Evolutionary conservation across 2,329 filamentous ascomycete species (phyloP).

Genomic region (Arthrinium phaeospermum): DNA sequence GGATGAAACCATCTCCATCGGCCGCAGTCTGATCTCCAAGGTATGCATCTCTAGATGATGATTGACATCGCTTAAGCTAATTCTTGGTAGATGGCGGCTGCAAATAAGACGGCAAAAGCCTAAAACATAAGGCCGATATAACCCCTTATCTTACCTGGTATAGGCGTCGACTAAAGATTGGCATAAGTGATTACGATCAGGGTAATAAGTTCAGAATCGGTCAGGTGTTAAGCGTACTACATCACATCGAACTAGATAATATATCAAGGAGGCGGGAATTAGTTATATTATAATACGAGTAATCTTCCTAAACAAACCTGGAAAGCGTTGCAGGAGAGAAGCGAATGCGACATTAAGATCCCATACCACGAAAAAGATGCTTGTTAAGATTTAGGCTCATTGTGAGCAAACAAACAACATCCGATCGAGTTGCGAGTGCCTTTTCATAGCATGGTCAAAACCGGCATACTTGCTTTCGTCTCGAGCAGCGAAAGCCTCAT

Average conservation of each 20-base stretch:
- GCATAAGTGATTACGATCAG: neutral
- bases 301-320: neutral
- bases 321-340: neutral
- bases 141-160: too few relatives aligned
- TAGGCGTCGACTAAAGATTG: neutral
- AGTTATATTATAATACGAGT: neutral
- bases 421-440: conserved; percentile 24
- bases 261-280: neutral
- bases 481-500: conserved; percentile 55
- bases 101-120: conserved; percentile 16
- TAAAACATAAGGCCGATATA: neutral
- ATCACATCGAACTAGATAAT: neutral
- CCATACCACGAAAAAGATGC: neutral
- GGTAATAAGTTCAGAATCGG: neutral
- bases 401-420: conserved; percentile 21
- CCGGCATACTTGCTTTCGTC: conserved; percentile 20
- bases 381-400: neutral
- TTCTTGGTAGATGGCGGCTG: neutral
- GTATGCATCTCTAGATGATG: conserved; percentile 29
- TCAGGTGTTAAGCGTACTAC: neutral
- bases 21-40: conserved; percentile 60
- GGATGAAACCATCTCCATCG: conserved; percentile 62
- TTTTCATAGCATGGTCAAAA: conserved; percentile 25
- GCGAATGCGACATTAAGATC: neutral
- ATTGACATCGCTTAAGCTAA: neutral